A percentile compares a stretch with the other conserved stretches of the same genome.
Conservation (phyloP, 2,329 filamentous ascomycete species). For the Penicillium janthinellum region DNA sequence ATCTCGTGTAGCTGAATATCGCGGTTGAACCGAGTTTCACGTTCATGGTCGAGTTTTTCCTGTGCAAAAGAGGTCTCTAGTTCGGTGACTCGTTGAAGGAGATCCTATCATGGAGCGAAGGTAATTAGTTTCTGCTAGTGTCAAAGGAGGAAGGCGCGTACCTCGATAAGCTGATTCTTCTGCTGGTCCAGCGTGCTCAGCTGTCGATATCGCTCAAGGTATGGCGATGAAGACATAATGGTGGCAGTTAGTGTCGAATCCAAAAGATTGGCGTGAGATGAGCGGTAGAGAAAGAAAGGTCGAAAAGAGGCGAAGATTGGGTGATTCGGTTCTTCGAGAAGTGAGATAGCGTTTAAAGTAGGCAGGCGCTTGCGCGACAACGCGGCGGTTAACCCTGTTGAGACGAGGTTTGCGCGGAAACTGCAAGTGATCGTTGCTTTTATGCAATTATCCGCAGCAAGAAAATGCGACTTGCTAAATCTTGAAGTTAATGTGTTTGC, state of each 20-base stretch:
- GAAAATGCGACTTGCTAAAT: not conserved
- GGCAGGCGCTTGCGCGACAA: slow-evolving; percentile 24
- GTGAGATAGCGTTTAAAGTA: slow-evolving; percentile 12
- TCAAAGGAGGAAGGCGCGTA: slow-evolving; percentile 26
- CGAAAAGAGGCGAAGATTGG: slow-evolving; percentile 4
- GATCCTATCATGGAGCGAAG: slow-evolving; percentile 40
- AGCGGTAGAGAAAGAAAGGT: slow-evolving; percentile 3
- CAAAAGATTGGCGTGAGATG: not conserved
- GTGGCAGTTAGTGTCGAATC: slow-evolving; percentile 7
- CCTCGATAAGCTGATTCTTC: slow-evolving; percentile 53
- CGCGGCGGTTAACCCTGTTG: slow-evolving; percentile 14
- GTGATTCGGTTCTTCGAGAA: not conserved
- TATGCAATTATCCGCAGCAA: not conserved
- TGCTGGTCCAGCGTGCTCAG: slow-evolving; percentile 48
- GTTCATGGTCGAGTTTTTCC: slow-evolving; percentile 50
- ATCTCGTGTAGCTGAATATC: slow-evolving; percentile 52
- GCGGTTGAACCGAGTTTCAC: slow-evolving; percentile 51
- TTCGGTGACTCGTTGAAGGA: slow-evolving; percentile 47
- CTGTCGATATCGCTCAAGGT: slow-evolving; percentile 48
- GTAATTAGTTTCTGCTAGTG: slow-evolving; percentile 20
- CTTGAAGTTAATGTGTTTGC: slow-evolving; percentile 8
- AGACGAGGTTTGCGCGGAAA: not conserved
- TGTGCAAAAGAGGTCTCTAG: slow-evolving; percentile 48
- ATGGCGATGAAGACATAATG: slow-evolving; percentile 37
- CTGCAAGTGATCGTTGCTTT: not conserved